phyloP scores from a whole-genome alignment of 345 rosid genomes.

The Tarenaya hassleriana region DNA sequence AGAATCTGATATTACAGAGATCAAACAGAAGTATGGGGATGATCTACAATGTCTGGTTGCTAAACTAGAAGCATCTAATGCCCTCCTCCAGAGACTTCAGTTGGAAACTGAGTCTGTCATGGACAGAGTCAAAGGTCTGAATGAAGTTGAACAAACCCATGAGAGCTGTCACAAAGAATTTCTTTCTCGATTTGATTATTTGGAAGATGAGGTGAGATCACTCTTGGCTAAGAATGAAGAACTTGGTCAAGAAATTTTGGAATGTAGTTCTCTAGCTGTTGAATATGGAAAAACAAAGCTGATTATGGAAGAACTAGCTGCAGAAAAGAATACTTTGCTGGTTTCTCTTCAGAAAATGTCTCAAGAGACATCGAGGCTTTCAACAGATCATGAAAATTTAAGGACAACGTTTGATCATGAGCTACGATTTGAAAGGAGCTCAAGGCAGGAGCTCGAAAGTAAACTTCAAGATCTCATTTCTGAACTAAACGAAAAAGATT shows the following conservation, averaged over 20 bases:
- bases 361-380: conserved; percentile 43
- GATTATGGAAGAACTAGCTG: conserved; percentile 45
- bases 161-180: conserved; percentile 39
- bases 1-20: conserved; percentile 41
- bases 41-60: conserved; percentile 36
- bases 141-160: conserved; percentile 50
- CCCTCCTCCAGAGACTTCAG: conserved; percentile 54
- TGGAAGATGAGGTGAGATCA: conserved; percentile 51
- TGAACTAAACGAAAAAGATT: conserved; percentile 43
- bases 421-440: conserved; percentile 45
- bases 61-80: conserved; percentile 44
- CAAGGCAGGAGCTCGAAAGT: conserved; percentile 35
- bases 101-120: conserved; percentile 48
- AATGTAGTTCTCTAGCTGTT: conserved; percentile 38
- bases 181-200: conserved; percentile 46
- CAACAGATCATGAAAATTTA: conserved; percentile 36
- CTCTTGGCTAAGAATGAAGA: conserved; percentile 48
- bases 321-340: conserved; percentile 49
- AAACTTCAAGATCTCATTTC: conserved; percentile 44
- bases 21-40: conserved; percentile 52
- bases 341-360: conserved; percentile 46
- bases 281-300: conserved; percentile 55
- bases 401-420: conserved; percentile 42
- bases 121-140: conserved; percentile 40
- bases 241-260: conserved; percentile 47